Evolutionary conservation across 2,329 filamentous ascomycete genomes (phyloP).

Genomic region (Alternaria solani): DNA sequence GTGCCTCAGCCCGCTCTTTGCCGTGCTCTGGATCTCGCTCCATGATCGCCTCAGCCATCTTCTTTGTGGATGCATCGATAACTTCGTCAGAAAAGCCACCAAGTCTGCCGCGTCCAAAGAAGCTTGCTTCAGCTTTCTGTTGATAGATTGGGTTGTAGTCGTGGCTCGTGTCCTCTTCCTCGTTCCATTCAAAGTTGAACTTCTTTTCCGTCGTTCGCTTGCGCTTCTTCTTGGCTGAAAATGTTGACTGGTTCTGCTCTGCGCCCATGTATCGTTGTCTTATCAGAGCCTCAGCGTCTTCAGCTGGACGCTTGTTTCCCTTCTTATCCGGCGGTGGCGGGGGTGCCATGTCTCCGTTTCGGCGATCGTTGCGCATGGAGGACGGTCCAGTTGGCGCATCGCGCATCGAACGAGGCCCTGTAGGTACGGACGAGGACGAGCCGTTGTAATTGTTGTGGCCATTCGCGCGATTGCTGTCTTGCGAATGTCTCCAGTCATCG

Average conservation of each 20-base stretch:
- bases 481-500: conserved; percentile 8
- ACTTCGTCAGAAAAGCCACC: conserved; percentile 71
- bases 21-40: conserved; percentile 80
- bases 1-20: conserved; percentile 75
- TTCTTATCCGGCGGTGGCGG: conserved; percentile 55
- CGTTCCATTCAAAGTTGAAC: conserved; percentile 99
- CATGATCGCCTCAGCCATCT: conserved; percentile 73
- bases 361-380: conserved; percentile 62
- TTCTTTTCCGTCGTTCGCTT: conserved; percentile 93
- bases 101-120: conserved; percentile 73
- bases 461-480: conserved; percentile 17
- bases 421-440: conserved; percentile 62
- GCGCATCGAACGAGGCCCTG: conserved; percentile 75
- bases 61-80: conserved; percentile 60
- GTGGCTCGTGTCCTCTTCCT: conserved; percentile 87
- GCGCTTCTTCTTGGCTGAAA: conserved; percentile 95
- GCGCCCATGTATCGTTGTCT: conserved; percentile 90
- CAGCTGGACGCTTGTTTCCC: conserved; percentile 50
- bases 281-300: conserved; percentile 75
- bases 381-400: conserved; percentile 72
- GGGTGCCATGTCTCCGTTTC: conserved; percentile 62
- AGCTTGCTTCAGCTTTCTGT: conserved; percentile 69
- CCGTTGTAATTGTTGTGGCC: conserved; percentile 15
- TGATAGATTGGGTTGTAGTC: conserved; percentile 85
- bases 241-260: conserved; percentile 84